These are phyloP conservation scores for Haplographium delicatum DNA, from an alignment of 495 filamentous ascomycete species.

Conservation along the genomic window DNA sequence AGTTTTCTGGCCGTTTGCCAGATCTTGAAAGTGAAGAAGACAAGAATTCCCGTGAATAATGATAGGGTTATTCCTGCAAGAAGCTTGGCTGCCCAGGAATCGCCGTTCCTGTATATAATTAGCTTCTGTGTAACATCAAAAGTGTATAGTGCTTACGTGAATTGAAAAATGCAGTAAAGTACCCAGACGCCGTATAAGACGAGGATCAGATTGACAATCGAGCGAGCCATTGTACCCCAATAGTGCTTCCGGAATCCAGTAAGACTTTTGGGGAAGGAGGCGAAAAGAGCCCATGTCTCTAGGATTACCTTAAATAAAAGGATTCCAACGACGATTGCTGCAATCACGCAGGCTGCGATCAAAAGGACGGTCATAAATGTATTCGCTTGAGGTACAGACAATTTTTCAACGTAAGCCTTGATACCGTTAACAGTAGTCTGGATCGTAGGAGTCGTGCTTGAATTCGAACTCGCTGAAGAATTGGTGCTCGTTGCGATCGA, in stretches of 20 bases:
- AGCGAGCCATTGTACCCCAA: constrained; percentile 83
- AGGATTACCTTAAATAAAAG: constrained; percentile 88
- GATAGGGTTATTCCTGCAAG: constrained; percentile 78
- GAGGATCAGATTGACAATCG: constrained; percentile 86
- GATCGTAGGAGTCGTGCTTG: constrained; percentile 30
- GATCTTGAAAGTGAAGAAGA: constrained; percentile 78
- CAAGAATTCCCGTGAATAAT: constrained; percentile 72
- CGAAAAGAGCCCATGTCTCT: constrained; percentile 87
- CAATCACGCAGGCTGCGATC: constrained; percentile 83
- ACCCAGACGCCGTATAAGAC: constrained; percentile 94
- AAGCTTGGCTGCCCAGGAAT: constrained; percentile 90
- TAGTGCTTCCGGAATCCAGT: constrained; percentile 89
- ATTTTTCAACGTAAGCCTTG: constrained; percentile 67
- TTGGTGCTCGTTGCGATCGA: constrained; percentile 17
- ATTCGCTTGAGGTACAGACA: constrained; percentile 79
- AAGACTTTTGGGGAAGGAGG: constrained; percentile 75
- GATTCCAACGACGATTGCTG: constrained; percentile 77
- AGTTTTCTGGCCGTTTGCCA: constrained; percentile 67
- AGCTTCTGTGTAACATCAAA: background rate
- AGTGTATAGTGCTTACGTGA: constrained; percentile 41
- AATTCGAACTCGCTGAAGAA: constrained; percentile 33
- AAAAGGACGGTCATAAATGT: constrained; percentile 95
- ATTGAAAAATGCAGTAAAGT: constrained; percentile 93
- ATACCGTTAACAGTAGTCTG: constrained; percentile 46
- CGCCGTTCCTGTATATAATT: constrained; percentile 50